These are phyloP conservation scores for Microbotryomycetes sp. DNA, from an alignment of 1,284 basidiomycete species.

Conservation along the genomic window DNA sequence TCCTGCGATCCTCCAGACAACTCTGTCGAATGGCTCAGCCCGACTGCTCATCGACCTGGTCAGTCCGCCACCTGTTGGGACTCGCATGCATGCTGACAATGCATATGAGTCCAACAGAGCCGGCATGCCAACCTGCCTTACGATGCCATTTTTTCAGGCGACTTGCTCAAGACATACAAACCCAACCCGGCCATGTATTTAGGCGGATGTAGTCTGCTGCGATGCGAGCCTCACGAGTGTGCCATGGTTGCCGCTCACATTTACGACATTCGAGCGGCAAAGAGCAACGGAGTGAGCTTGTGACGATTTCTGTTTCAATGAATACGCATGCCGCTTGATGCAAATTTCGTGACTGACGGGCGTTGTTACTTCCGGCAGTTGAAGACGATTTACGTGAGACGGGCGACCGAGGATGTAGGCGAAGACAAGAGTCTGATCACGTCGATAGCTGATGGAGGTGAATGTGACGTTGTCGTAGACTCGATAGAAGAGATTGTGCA, in stretches of 20 bases:
- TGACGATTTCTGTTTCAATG: not conserved
- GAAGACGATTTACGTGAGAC: conserved; percentile 40
- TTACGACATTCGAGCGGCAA: conserved; percentile 39
- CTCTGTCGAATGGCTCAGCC: conserved; percentile 33
- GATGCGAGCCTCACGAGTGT: conserved; percentile 33
- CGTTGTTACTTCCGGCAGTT: conserved; percentile 35
- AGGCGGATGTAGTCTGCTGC: conserved; percentile 32
- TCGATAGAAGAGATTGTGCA: not conserved
- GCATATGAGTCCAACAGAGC: conserved; percentile 15
- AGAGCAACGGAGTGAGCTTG: conserved; percentile 32
- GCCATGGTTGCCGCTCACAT: conserved; percentile 41
- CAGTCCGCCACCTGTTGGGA: not conserved
- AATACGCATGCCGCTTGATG: not conserved
- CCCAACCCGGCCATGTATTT: conserved; percentile 39
- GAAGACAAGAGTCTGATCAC: conserved; percentile 5
- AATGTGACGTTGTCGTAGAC: conserved; percentile 14
- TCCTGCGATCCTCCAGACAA: conserved; percentile 11
- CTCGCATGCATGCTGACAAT: too few species aligned
- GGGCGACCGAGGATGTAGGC: conserved; percentile 38
- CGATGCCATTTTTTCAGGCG: conserved; percentile 37
- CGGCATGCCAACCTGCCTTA: conserved; percentile 37
- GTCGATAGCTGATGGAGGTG: conserved; percentile 11
- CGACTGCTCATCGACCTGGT: conserved; percentile 34
- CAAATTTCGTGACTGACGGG: too few species aligned
- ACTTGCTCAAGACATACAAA: conserved; percentile 40